Base-by-base conservation (phyloP, 2,329 filamentous ascomycete species). In the Neoascochyta sp. region DNA sequence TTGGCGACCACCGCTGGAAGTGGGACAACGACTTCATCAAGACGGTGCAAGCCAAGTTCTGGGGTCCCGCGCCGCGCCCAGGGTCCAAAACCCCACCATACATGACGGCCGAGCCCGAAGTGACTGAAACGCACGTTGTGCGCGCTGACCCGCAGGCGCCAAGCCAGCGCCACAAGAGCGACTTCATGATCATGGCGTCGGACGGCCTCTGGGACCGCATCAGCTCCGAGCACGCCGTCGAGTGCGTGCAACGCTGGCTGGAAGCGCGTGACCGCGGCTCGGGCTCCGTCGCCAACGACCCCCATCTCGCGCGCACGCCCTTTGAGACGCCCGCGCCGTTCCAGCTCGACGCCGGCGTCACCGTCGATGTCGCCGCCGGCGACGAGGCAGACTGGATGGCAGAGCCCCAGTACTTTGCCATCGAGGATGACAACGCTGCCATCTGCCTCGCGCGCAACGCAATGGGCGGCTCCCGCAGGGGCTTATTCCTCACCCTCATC, bases 1-100 rank as follows among this genome's bases (percentile, higher is more conserved):
- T 86, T 50, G 82, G 82, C 10, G 81, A 86, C 51, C 69, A 73
- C 28, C 69, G 74, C 35, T 83, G 78, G 77, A 86, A 86, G 54
- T 84, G 79, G 77, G 54, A 73, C 4, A 50, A 70, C 9, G 65
- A 71, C 3, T 57, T 75, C 5, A 65, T 73, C 34, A 52, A 62
- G 18, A 54, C 65, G 3, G 60, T 70, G 11, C 64, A 68, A 40
- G 49, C 56, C 34, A 66, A 67, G 28, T 78, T 68, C 58, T 75
- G 66, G 51, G 74, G 71, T 24, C 68, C 69, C 2, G 45, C 46
- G 1, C 67, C 67, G 0, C 60, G 68, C 1, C 70, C 74, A 2
- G 60, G 66, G 9, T 56, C 46, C 10, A 56, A 65, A 29, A 75
- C 77, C 1, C 80, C 79, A 3, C 81, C 82, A 0, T 86, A 86